Evolutionary conservation across 1,139 yeast genomes (phyloP), one percentile per base, ranked within the genome.

Genomic region (Kurtzmaniella quercitrusa): DNA sequence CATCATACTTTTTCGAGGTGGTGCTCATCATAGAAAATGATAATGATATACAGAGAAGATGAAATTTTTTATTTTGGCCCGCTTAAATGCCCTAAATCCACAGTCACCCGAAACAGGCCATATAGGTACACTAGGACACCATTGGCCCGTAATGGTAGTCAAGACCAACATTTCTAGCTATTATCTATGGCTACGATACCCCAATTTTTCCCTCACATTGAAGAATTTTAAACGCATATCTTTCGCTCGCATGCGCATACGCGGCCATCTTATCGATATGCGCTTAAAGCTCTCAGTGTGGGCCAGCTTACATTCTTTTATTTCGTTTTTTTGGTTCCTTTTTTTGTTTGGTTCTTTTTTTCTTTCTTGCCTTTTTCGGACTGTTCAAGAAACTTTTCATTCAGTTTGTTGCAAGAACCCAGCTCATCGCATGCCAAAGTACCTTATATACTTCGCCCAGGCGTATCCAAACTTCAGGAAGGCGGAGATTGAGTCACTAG

Each of bases 401-500:
- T 5, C 4, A 21, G 8, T 21, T 8, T 15, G 36, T 31, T 9
- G 34, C 34, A 29, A n/a, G n/a, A n/a, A n/a, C n/a, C 34, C 36
- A 31, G 37, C 37, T 36, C 17, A 38, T 38, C 40, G 25, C 40
- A 75, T 75, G 79, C 75, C 71, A 62, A 73, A 76, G 46, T 93
- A 89, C 60, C 64, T 93, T 48, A 71, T 93, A 37, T 80, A 85
- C 60, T 74, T 93, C 59, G 96, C 96, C 6, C 97, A 91, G 62
- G 79, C 84, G 41, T 89, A 88, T 58, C 81, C 86, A 44, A 76
- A 78, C 50, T 93, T 93, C 63, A 74, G 98, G 42, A 62, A 65
- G 40, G 88, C 96, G 0, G 98, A 93, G 62, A 66, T 93, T 37
- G 90, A 85, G 56, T 85, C 98, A 0, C 63, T 93, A 41, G 97